A percentile compares a stretch with the other conserved stretches of the same genome.
These are phyloP conservation scores for Aspergillus pseudotamarii DNA, from an alignment of 2,329 filamentous ascomycete species.

Conservation along the genomic window DNA sequence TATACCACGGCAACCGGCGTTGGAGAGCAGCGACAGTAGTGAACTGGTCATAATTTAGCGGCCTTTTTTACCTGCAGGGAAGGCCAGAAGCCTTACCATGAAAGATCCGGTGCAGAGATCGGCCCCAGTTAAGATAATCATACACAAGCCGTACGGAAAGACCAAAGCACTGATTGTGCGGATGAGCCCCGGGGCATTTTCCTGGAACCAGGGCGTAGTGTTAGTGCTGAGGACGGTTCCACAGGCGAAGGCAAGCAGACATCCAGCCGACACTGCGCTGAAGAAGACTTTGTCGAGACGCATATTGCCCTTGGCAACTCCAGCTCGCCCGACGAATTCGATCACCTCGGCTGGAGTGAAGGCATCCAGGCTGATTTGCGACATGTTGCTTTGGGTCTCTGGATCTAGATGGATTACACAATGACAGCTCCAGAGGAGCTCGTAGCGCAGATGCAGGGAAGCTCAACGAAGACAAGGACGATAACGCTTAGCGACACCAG, in stretches of 20 bases:
- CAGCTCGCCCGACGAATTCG: slow-evolving; percentile 55
- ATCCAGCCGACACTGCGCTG: slow-evolving; percentile 55
- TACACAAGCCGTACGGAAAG: slow-evolving; percentile 54
- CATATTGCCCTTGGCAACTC: slow-evolving; percentile 56
- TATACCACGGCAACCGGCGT: slow-evolving; percentile 40
- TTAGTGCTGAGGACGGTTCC: slow-evolving; percentile 51
- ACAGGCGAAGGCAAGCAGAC: slow-evolving; percentile 55
- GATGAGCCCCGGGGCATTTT: slow-evolving; percentile 53
- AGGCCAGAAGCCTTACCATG: slow-evolving; percentile 36
- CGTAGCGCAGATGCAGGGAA: neutral
- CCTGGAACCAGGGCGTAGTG: slow-evolving; percentile 51
- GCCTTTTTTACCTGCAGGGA: too few relatives aligned
- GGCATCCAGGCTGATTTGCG: slow-evolving; percentile 30
- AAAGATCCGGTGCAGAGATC: slow-evolving; percentile 54
- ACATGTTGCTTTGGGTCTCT: neutral
- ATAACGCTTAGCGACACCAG: neutral
- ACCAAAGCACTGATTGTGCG: slow-evolving; percentile 49
- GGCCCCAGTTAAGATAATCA: slow-evolving; percentile 53
- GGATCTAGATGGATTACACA: neutral
- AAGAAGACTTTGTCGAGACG: slow-evolving; percentile 57
- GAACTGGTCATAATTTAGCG: slow-evolving; percentile 30
- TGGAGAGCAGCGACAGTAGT: slow-evolving; percentile 50
- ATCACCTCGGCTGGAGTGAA: slow-evolving; percentile 54
- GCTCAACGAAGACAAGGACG: neutral
- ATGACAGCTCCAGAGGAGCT: neutral